Evolutionary conservation across 2,329 filamentous ascomycete species (phyloP), one percentile per base, ranked within the genome.

Genomic region (Hirsutella minnesotensis): DNA sequence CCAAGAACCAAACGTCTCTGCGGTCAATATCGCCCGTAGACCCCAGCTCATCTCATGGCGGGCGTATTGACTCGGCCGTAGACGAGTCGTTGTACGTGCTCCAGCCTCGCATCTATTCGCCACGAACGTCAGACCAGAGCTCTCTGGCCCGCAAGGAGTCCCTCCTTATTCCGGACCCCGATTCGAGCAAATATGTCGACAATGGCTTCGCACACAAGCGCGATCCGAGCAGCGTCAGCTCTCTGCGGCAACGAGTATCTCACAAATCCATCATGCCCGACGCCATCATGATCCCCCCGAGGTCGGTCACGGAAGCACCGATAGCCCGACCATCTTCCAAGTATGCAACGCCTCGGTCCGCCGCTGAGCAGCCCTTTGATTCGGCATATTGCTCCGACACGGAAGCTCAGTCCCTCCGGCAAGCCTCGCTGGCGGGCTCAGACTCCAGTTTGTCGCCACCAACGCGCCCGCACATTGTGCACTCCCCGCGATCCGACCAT

Each of bases 71-170:
- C 16, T n/a, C 43, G 9, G 42, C 42, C 4, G 46, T 35, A 18
- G 48, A 72, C 33, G 63, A 63, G 9, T 57, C 64, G 0, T 51
- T 77, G 1, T 77, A 68, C 45, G 63, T 79, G 19, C 60, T 79
- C 4, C 74, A 79, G 47, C 75, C 75, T 12, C 64, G 68, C 29
- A 77, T 73, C 0, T 79, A 79, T 49, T 77, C 72, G 1, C 75
- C 75, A 0, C 42, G 46, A 18, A 38, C 39, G 1, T 30, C 40
- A 4, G 44, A 36, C 5, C 37, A 44, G 13, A 16, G 37, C 4
- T 41, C 47, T 1, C 39, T 39, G 9, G n/a, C 38, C 10, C 27
- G 29, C 19, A 41, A 43, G 24, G 34, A 44, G 8, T 16, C 24
- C 12, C 35, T 18, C 10, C 34, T 39, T 1, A 41, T 41, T 22